phyloP scores from a whole-genome alignment of 352 stramenopile genomes.

The Aphanomyces euteiches region DNA sequence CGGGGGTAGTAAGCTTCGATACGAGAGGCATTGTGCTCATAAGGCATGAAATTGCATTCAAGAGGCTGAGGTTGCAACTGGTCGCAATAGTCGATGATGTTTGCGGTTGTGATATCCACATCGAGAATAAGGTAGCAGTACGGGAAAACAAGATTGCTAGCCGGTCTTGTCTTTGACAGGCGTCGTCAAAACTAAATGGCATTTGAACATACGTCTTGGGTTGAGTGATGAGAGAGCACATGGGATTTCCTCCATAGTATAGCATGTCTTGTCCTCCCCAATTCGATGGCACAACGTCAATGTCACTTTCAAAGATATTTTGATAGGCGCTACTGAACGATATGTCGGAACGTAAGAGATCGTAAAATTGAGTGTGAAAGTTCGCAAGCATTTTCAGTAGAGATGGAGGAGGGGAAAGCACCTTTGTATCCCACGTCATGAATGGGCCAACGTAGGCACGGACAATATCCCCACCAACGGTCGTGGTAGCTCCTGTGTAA shows the following conservation, averaged over 20 bases:
- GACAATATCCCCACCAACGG: background rate
- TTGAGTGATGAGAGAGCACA: background rate
- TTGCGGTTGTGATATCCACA: background rate
- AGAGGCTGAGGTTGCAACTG: background rate
- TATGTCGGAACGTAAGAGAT: background rate
- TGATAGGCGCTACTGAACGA: background rate
- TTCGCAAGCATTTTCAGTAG: background rate
- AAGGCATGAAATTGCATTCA: background rate
- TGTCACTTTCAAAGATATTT: background rate
- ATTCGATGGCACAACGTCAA: background rate
- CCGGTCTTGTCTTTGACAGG: background rate
- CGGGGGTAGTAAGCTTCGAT: background rate
- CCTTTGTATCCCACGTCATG: background rate
- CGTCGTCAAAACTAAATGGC: conserved; percentile 25
- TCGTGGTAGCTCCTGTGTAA: background rate
- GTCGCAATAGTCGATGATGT: too few species aligned
- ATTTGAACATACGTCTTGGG: background rate
- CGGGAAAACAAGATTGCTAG: background rate
- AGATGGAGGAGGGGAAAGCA: background rate
- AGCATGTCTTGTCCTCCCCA: background rate
- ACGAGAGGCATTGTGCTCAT: background rate
- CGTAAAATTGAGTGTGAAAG: background rate
- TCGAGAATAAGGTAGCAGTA: conserved; percentile 4
- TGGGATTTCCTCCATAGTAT: background rate
- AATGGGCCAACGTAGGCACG: background rate